Evolutionary conservation across 805 yeast species (phyloP).

Genomic region (Yarrowia deformans): DNA sequence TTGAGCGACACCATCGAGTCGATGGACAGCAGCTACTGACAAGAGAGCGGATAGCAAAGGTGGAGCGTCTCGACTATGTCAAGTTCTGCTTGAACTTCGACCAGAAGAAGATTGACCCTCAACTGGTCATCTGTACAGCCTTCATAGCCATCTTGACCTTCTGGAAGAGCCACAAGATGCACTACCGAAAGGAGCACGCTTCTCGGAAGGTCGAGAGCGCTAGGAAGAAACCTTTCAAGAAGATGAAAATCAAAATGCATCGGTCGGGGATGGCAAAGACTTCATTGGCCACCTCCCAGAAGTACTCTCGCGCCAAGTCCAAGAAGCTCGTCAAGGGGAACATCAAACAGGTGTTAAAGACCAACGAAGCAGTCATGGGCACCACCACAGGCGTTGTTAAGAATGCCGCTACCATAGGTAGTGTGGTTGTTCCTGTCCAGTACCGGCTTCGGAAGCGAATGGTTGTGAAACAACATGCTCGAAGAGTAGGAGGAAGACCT

Average conservation of each 20-base stretch:
- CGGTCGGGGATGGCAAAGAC: slow-evolving; percentile 18
- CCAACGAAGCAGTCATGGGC: slow-evolving; percentile 5
- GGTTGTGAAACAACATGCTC: slow-evolving; percentile 23
- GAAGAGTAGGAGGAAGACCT: slow-evolving; percentile 10
- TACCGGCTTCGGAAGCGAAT: slow-evolving; percentile 11
- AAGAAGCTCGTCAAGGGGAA: slow-evolving; percentile 9
- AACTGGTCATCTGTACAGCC: slow-evolving; percentile 24
- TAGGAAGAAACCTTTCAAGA: slow-evolving; percentile 1
- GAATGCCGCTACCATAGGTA: slow-evolving; percentile 13
- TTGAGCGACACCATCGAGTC: slow-evolving; percentile 3
- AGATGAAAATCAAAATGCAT: slow-evolving; percentile 2
- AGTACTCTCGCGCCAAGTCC: slow-evolving; percentile 22
- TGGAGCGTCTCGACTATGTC: slow-evolving; percentile 13
- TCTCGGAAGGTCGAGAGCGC: background rate
- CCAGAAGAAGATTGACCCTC: slow-evolving; percentile 26
- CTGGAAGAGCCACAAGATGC: slow-evolving; percentile 30
- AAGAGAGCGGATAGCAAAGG: slow-evolving; percentile 18
- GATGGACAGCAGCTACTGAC: slow-evolving; percentile 14
- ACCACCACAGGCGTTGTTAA: slow-evolving; percentile 26
- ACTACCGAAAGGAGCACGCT: slow-evolving; percentile 3
- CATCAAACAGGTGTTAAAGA: slow-evolving; percentile 15
- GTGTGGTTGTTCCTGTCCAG: slow-evolving; percentile 27
- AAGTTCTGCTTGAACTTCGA: slow-evolving; percentile 9
- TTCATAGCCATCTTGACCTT: slow-evolving; percentile 13
- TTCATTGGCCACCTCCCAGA: background rate